Evolutionary conservation across 768 basidiomycete species (phyloP), one percentile per base, ranked within the genome.

Genomic region (Suillus luteus): DNA sequence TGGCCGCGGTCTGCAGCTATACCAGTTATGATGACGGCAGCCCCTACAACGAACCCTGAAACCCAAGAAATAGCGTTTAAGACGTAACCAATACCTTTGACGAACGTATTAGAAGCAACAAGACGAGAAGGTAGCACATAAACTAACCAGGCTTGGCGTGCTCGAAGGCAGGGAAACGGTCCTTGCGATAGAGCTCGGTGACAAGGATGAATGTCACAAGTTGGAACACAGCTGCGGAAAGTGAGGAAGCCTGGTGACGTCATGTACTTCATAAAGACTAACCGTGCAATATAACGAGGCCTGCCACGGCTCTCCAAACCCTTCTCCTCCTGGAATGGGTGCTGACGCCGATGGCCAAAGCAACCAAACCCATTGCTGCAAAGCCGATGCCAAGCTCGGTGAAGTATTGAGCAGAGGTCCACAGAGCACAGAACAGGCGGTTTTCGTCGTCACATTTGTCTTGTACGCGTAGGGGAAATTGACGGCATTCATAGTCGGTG

Each of bases 241-340:
- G 67, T 1, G 27, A 55, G 43, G 44, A 37, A 35, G 37, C 35
- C 44, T 55, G 24, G 17, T 59, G 55, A 43, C 24, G 22, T 14
- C 54, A 15, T 12, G 24, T 31, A 8, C 17, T 31, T 52, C 7
- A n/a, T 49, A 12, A 8, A 51, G 35, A 61, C 65, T 8, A 46
- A 88, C 90, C 83, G 69, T 90, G 86, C 22, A 91, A 69, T 17
- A 85, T 73, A 14, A 90, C 78, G 11, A 93, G 73, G 17, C 84
- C 85, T 9, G 89, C 89, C 1, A 89, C 87, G 1, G 85, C 87
- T 71, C 83, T 85, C 91, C 91, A 93, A 38, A 92, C 87, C 66
- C 91, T 84, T 63, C 90, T 80, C 67, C 91, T 80, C 59, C 91
- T 80, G 17, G 90, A 90, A 69, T 86, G 86, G 0, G 91, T 91